Percentiles rank a stretch among this genome's conserved stretches.
Conservation (phyloP, 2,329 filamentous ascomycete species). For the Phialemoniopsis sp. region DNA sequence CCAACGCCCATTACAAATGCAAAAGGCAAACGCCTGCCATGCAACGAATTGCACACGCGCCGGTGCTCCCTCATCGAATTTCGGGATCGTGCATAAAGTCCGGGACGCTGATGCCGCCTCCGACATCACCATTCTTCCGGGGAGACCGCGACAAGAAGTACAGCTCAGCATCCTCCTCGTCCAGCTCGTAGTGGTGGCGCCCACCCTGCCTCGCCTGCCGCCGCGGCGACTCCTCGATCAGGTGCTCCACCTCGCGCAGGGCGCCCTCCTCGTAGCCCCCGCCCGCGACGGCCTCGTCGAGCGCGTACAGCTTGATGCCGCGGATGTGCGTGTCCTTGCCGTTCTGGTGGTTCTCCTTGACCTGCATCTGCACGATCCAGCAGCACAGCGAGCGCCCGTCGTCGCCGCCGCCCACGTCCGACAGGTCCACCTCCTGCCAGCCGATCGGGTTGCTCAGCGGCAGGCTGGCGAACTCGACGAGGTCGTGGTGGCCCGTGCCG, state of each 20-base stretch:
- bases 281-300: constrained; percentile 29
- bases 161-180: constrained; percentile 25
- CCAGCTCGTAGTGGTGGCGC: constrained; percentile 15
- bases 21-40: background rate
- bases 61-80: constrained; percentile 29
- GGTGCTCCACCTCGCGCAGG: constrained; percentile 24
- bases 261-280: constrained; percentile 24
- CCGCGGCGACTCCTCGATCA: constrained; percentile 24
- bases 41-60: too few relatives aligned
- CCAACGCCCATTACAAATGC: background rate
- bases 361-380: constrained; percentile 84
- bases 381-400: constrained; percentile 75
- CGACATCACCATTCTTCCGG: constrained; percentile 21
- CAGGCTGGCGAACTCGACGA: constrained; percentile 83
- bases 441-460: constrained; percentile 74
- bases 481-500: constrained; percentile 85
- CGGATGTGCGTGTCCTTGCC: constrained; percentile 98
- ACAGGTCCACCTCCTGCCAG: constrained; percentile 80
- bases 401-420: constrained; percentile 49
- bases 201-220: constrained; percentile 17
- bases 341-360: constrained; percentile 97
- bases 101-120: constrained; percentile 26
- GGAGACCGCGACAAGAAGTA: constrained; percentile 22
- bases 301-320: constrained; percentile 79
- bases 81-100: constrained; percentile 36